A percentile compares a stretch with the other conserved stretches of the same genome.
Conservation (phyloP, 495 filamentous ascomycete genomes). For the Clohesyomyces aquaticus region DNA sequence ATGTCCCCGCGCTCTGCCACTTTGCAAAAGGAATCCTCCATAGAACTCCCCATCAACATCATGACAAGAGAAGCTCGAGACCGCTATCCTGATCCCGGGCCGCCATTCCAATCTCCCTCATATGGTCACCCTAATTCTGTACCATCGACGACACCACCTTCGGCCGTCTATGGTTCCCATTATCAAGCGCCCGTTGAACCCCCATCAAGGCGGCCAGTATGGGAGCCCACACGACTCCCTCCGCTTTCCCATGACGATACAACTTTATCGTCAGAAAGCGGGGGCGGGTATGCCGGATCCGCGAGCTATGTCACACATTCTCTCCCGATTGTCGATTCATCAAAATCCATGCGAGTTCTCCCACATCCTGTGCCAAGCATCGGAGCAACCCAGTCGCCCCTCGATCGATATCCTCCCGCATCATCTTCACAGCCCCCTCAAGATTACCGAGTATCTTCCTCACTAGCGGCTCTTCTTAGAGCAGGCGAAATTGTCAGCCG, state of each 20-base stretch:
- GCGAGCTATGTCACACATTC: conserved; percentile 12
- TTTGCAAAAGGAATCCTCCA: conserved; percentile 26
- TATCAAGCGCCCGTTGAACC: conserved; percentile 24
- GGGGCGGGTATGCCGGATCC: neutral
- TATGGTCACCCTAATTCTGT: conserved; percentile 10
- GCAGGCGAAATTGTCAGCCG: conserved; percentile 38
- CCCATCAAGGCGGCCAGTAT: conserved; percentile 24
- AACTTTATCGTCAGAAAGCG: conserved; percentile 39
- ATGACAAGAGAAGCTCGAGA: neutral
- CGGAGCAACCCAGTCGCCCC: conserved; percentile 25
- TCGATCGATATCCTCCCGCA: conserved; percentile 28
- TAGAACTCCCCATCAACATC: conserved; percentile 16
- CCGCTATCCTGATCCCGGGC: conserved; percentile 9
- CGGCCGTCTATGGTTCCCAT: conserved; percentile 15
- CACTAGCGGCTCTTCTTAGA: conserved; percentile 33
- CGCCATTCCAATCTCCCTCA: conserved; percentile 2
- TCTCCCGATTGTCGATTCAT: conserved; percentile 20
- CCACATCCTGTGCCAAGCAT: conserved; percentile 38
- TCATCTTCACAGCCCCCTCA: conserved; percentile 17
- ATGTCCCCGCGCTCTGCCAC: conserved; percentile 35
- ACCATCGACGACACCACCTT: conserved; percentile 17
- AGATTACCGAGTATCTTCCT: conserved; percentile 26
- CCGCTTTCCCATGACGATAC: conserved; percentile 41
- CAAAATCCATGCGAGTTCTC: conserved; percentile 34
- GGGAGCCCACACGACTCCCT: conserved; percentile 29